Evolutionary conservation across 2,329 filamentous ascomycete species (phyloP), one percentile per base, ranked within the genome.

Genomic region (Cryoendolithus antarcticus): DNA sequence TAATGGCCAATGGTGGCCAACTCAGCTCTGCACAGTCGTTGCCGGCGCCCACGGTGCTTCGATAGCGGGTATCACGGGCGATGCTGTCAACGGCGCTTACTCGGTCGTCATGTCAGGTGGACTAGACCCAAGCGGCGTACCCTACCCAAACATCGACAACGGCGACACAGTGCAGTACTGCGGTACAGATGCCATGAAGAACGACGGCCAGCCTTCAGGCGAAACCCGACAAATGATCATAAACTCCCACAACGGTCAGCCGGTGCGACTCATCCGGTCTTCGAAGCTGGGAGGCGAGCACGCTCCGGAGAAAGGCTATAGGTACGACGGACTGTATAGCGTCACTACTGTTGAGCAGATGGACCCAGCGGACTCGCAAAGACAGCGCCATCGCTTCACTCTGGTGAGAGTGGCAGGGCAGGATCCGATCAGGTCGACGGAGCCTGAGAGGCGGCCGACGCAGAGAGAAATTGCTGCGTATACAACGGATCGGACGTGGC

Each of bases 261-360:
- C 63, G 0, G 62, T 77, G 3, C 62, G 74, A 2, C 64, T 77
- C 3, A 59, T 77, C 4, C 65, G 74, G 2, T 67, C 65, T 0
- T 48, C 53, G 4, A 63, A 66, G 11, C 52, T 66, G 2, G 52
- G 54, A 7, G 64, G 64, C 11, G 44, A 40, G 0, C 72, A 64
- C 38, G 59, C 66, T 0, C 74, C 74, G 0, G 42, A 50, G 1
- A 44, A 57, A 7, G 73, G 73, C 0, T 60, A 72, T 10, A 57
- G 74, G 2, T 77, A 77, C 38, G 73, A 77, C 50, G 74, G 74
- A 0, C 51, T 77, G 0, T 78, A 77, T 44, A 49, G 57, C 4
- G 64, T 76, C 4, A 56, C 55, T 0, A 49, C 42, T 2, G 60
- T 58, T 35, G 51, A 65, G 42, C 38, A 62, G 0, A 29, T 67